phyloP scores from a whole-genome alignment of 257 asterid genomes.

The Solanum dulcamara region DNA sequence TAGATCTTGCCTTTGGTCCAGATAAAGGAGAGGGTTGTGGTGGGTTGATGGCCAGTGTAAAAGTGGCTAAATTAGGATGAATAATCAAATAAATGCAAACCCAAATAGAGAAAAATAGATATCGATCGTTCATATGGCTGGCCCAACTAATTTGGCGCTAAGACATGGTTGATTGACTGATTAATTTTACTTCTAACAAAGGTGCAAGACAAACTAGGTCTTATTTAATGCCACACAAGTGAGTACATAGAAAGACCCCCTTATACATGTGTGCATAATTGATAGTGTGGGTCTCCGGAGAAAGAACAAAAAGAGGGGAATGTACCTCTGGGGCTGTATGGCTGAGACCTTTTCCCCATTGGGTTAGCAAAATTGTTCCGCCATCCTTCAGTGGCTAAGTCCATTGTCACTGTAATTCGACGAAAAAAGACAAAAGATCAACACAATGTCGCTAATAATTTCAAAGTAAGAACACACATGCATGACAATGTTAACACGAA shows the following conservation, averaged over 20 bases:
- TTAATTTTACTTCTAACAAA: not conserved
- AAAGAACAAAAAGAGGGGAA: not conserved
- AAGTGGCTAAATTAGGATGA: not conserved
- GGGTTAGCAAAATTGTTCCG: slow-evolving; percentile 14
- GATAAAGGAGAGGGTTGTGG: not conserved
- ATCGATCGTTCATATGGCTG: not conserved
- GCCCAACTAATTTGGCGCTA: not conserved
- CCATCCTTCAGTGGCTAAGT: slow-evolving; percentile 22
- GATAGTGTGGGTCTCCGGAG: not conserved
- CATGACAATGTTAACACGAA: slow-evolving; percentile 5
- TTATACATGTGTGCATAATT: not conserved
- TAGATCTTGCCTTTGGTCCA: not conserved
- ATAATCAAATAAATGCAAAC: not conserved
- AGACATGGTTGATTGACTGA: not conserved
- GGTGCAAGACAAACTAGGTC: not conserved
- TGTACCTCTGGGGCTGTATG: slow-evolving; percentile 31
- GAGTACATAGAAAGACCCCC: not conserved
- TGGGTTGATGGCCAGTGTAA: not conserved
- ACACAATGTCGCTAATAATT: not conserved
- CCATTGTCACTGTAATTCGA: slow-evolving; percentile 28
- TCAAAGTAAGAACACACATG: slow-evolving; percentile 6
- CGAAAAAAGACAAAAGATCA: not conserved
- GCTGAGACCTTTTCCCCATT: slow-evolving; percentile 30
- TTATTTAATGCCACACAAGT: not conserved
- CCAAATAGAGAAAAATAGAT: not conserved